phyloP scores from a whole-genome alignment of 2,329 filamentous ascomycete species.

The Penicillium corylophilum region DNA sequence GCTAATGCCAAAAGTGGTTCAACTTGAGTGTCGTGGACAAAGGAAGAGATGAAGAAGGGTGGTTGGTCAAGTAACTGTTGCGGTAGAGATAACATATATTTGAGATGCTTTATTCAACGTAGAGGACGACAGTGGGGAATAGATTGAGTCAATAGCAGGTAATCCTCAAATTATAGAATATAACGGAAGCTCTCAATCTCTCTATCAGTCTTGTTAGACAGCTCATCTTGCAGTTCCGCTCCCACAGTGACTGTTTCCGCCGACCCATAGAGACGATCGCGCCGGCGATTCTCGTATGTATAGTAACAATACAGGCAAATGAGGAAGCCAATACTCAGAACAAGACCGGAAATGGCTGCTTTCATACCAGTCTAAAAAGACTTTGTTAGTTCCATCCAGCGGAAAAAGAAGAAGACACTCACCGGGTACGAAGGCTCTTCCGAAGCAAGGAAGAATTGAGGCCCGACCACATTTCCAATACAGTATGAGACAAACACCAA shows the following conservation, averaged over 20 bases:
- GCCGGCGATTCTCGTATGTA: constrained; percentile 13
- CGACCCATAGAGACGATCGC: constrained; percentile 11
- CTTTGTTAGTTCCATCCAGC: not conserved
- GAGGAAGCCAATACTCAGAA: constrained; percentile 14
- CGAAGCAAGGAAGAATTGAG: constrained; percentile 19
- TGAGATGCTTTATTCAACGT: too few species aligned
- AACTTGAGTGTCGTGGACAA: too few species aligned
- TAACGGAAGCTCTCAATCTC: constrained; percentile 19
- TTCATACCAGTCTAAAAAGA: constrained; percentile 14
- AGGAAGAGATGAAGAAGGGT: too few species aligned
- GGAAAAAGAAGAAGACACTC: not conserved
- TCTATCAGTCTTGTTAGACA: constrained; percentile 19
- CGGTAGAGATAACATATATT: too few species aligned
- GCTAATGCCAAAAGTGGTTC: too few species aligned
- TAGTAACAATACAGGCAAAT: constrained; percentile 13
- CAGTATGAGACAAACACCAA: constrained; percentile 48
- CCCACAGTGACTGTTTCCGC: constrained; percentile 11
- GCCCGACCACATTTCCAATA: constrained; percentile 32
- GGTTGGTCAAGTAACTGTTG: too few species aligned
- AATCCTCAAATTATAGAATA: constrained; percentile 5
- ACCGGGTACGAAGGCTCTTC: constrained; percentile 18
- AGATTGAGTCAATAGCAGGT: too few species aligned
- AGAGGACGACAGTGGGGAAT: too few species aligned
- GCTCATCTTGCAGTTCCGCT: constrained; percentile 15
- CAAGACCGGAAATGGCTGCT: constrained; percentile 16